phyloP scores from a whole-genome alignment of 2,329 filamentous ascomycete species.

The Akanthomyces muscarius region DNA sequence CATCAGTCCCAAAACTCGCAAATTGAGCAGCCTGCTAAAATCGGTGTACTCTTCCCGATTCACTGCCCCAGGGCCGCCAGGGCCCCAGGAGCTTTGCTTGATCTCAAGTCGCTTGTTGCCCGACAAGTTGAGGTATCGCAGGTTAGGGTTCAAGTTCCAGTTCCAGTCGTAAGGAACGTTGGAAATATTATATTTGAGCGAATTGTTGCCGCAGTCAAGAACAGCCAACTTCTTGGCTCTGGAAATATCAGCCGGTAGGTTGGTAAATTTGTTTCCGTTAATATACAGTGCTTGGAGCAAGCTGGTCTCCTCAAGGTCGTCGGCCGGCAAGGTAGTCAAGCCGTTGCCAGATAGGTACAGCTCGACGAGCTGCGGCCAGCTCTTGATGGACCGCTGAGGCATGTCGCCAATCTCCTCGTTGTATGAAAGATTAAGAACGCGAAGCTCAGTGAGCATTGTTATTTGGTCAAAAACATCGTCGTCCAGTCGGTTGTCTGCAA shows the following conservation, averaged over 20 bases:
- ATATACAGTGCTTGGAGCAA: constrained; percentile 87
- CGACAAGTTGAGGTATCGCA: constrained; percentile 92
- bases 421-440: constrained; percentile 89
- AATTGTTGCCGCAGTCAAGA: constrained; percentile 91
- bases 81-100: constrained; percentile 51
- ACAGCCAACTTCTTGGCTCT: constrained; percentile 89
- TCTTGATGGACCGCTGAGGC: constrained; percentile 79
- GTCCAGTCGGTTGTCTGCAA: constrained; percentile 90
- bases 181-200: constrained; percentile 95
- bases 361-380: constrained; percentile 86
- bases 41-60: constrained; percentile 72
- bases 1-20: constrained; percentile 90
- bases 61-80: constrained; percentile 48
- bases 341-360: constrained; percentile 95
- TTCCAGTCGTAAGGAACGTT: constrained; percentile 99
- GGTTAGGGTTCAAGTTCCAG: constrained; percentile 95
- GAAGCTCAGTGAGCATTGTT: constrained; percentile 73
- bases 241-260: constrained; percentile 89
- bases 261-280: constrained; percentile 97
- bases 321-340: constrained; percentile 82
- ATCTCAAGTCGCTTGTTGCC: constrained; percentile 97
- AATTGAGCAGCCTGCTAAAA: constrained; percentile 77
- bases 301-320: constrained; percentile 88
- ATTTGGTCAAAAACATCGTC: constrained; percentile 96
- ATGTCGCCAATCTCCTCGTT: constrained; percentile 86